phyloP scores from a whole-genome alignment of 2,329 filamentous ascomycete species.

The Ilyonectria sp. region DNA sequence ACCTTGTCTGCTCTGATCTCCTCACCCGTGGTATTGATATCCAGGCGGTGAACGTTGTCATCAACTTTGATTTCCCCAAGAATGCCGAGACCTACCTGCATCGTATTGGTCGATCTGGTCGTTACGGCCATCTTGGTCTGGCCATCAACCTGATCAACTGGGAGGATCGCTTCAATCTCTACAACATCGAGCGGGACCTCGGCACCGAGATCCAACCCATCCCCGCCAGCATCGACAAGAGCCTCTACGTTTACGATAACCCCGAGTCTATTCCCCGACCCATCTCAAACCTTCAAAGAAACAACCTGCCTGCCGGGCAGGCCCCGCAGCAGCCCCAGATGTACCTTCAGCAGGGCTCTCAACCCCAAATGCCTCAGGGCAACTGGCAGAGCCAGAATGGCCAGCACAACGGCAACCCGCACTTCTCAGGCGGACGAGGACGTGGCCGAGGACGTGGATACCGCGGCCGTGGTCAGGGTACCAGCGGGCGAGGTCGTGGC shows the following conservation, averaged over 20 bases:
- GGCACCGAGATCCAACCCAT: conserved; percentile 99
- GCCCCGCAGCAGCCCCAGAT: conserved; percentile 49
- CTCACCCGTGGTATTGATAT: conserved; percentile 99
- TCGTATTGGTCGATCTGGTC: conserved; percentile 96
- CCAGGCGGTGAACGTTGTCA: conserved; percentile 98
- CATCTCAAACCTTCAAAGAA: conserved; percentile 64
- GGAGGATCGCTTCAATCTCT: conserved; percentile 98
- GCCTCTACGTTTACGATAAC: conserved; percentile 97
- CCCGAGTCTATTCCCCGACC: conserved; percentile 95
- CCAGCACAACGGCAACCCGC: conserved; percentile 57
- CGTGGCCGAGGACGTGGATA: conserved; percentile 57
- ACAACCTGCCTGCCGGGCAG: conserved; percentile 48
- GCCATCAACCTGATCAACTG: conserved; percentile 99
- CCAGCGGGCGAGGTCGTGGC: conserved; percentile 55
- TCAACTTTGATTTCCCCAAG: conserved; percentile 99
- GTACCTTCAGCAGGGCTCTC: conserved; percentile 50
- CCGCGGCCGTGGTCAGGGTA: conserved; percentile 55
- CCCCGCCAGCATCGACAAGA: conserved; percentile 94
- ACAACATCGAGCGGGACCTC: conserved; percentile 97
- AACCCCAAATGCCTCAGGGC: conserved; percentile 52
- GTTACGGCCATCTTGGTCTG: conserved; percentile 96
- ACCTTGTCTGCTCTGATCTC: conserved; percentile 97
- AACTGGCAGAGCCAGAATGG: conserved; percentile 59
- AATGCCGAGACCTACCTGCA: conserved; percentile 99
- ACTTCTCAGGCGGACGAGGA: conserved; percentile 55